Percentiles rank a stretch among this genome's conserved stretches.
phyloP scores from a whole-genome alignment of 2,329 filamentous ascomycete genomes.

The Sphaerulina populicola region DNA sequence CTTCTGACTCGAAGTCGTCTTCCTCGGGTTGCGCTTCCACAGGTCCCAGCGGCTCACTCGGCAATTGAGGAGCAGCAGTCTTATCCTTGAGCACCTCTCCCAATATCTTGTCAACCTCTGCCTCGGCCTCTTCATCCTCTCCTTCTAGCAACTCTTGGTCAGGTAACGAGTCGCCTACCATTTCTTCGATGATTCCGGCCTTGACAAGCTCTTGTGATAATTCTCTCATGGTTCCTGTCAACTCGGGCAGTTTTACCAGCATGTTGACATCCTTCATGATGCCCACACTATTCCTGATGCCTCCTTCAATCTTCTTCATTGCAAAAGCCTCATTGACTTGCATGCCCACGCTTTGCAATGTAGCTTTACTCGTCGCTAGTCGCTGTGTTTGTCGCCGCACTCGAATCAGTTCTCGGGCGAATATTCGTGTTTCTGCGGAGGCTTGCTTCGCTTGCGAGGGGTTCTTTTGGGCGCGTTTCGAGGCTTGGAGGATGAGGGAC shows the following conservation, averaged over 20 bases:
- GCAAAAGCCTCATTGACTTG: conserved; percentile 96
- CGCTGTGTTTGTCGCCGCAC: conserved; percentile 67
- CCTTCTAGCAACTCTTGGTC: conserved; percentile 60
- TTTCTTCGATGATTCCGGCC: conserved; percentile 95
- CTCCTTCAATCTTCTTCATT: conserved; percentile 90
- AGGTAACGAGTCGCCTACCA: conserved; percentile 82
- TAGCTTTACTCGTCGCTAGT: conserved; percentile 78
- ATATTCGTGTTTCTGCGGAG: conserved; percentile 71
- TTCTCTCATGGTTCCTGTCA: conserved; percentile 83
- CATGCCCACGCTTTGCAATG: conserved; percentile 89
- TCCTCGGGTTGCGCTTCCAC: conserved; percentile 44
- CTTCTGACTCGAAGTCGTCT: conserved; percentile 77
- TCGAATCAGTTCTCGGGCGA: conserved; percentile 78
- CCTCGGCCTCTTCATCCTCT: conserved; percentile 66
- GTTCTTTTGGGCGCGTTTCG: conserved; percentile 71
- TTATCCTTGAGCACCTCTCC: conserved; percentile 83
- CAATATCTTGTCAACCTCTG: conserved; percentile 85
- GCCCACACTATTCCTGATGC: conserved; percentile 72
- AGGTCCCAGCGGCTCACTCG: conserved; percentile 45
- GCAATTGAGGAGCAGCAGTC: conserved; percentile 46
- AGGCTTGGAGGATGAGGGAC: conserved; percentile 72
- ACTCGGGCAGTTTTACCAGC: conserved; percentile 72
- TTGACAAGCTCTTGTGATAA: conserved; percentile 80
- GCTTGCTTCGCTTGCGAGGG: conserved; percentile 72
- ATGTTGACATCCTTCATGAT: conserved; percentile 97